phyloP scores from a whole-genome alignment of 2,329 filamentous ascomycete species.

The Penicillium decumbens region DNA sequence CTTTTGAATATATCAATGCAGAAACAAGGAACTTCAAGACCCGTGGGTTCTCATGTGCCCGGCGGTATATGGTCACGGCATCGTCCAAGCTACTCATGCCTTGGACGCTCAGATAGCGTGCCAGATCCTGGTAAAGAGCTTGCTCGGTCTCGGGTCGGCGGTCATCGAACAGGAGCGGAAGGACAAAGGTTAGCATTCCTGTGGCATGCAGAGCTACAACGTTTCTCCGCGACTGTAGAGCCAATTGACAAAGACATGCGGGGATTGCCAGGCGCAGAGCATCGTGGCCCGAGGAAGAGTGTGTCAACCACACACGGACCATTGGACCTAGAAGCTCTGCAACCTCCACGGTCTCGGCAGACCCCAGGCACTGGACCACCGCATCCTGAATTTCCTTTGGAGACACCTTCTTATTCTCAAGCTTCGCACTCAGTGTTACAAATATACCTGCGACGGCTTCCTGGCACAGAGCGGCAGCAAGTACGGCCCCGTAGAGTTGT shows the following conservation, averaged over 20 bases:
- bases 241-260: slow-evolving; percentile 57
- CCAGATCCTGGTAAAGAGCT: slow-evolving; percentile 60
- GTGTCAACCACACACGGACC: slow-evolving; percentile 52
- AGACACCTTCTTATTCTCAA: slow-evolving; percentile 13
- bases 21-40: slow-evolving; percentile 67
- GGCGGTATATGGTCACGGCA: slow-evolving; percentile 68
- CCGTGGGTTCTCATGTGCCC: slow-evolving; percentile 49
- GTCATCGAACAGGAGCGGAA: slow-evolving; percentile 59
- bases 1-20: slow-evolving; percentile 68
- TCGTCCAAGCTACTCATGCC: slow-evolving; percentile 79
- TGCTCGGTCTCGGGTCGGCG: slow-evolving; percentile 54
- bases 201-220: slow-evolving; percentile 67
- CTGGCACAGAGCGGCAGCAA: slow-evolving; percentile 76
- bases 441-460: slow-evolving; percentile 68
- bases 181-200: slow-evolving; percentile 62
- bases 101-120: slow-evolving; percentile 63
- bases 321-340: slow-evolving; percentile 38
- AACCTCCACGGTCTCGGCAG: slow-evolving; percentile 42
- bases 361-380: slow-evolving; percentile 37
- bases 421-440: slow-evolving; percentile 35
- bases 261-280: slow-evolving; percentile 55
- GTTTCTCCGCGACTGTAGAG: slow-evolving; percentile 63
- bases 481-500: slow-evolving; percentile 75
- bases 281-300: slow-evolving; percentile 49
- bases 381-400: slow-evolving; percentile 25